Base-by-base conservation (phyloP, 345 rosid species). In the Brassica juncea region DNA sequence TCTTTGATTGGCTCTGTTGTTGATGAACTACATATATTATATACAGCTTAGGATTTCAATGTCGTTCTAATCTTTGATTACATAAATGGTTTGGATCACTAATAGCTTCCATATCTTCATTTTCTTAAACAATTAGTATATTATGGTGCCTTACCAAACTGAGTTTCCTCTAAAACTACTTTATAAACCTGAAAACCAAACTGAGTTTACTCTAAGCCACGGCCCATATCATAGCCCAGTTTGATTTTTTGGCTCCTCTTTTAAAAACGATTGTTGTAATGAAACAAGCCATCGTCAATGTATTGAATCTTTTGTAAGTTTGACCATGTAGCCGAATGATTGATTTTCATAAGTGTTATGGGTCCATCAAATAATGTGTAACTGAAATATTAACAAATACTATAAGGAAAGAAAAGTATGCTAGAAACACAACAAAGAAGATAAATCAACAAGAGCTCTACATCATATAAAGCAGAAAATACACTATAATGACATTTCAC, bases 1-100 rank as follows among this genome's bases (percentile, higher is more conserved):
- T 79, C 78, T 79, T 79, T 79, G 78, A 73, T 79, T 72, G 64
- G 69, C 77, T 72, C 23, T 59, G 61, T 30, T 70, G 5, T 70
- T 8, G 73, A 10, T 70, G 42, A 4, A 49, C 32, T 57, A 70
- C 30, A 68, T 47, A 49, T 14, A 42, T 21, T 58, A 49, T 52
- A 52, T 52, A 52, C 57, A 72, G 69, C 42, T 9, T 79, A 72
- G 68, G 66, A 59, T 79, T 66, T 78, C 73, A 6, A 35, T 31
- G 60, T 42, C 28, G 23, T 58, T 66, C 8, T 21, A 65, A 39
- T 72, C 67, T 39, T 66, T 42, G n/a, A 72, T 65, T 59, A 78
- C 77, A n/a, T 16, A 58, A 72, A 28, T 72, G 68, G 61, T 63
- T 66, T 44, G n/a, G 63, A 9, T 79, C 63, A 66, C 21, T 44